Evolutionary conservation across 2,329 filamentous ascomycete genomes (phyloP).

Genomic region (Scorias spongiosa): DNA sequence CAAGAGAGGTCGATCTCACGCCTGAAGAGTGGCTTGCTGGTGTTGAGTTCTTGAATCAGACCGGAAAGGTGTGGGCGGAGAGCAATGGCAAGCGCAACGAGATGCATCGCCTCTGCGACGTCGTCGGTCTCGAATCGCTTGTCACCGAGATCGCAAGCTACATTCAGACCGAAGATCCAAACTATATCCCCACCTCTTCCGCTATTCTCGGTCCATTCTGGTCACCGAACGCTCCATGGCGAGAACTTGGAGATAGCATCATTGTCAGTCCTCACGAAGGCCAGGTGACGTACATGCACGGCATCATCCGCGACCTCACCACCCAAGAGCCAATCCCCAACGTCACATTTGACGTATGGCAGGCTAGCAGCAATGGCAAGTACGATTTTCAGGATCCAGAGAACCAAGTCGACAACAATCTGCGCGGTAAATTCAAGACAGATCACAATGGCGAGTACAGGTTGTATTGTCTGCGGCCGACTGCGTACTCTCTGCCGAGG

Average conservation of each 20-base stretch:
- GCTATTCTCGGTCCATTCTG: conserved; percentile 67
- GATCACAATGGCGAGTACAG: conserved; percentile 54
- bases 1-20: conserved; percentile 61
- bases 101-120: conserved; percentile 55
- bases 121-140: conserved; percentile 57
- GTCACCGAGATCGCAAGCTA: conserved; percentile 54
- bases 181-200: conserved; percentile 53
- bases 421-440: conserved; percentile 60
- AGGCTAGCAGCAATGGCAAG: conserved; percentile 59
- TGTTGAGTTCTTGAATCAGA: conserved; percentile 59
- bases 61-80: conserved; percentile 45
- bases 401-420: conserved; percentile 57
- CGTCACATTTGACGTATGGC: conserved; percentile 66
- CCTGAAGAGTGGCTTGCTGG: conserved; percentile 64
- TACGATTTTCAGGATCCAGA: conserved; percentile 57
- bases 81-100: conserved; percentile 57
- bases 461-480: conserved; percentile 63
- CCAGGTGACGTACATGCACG: conserved; percentile 52
- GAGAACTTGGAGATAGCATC: conserved; percentile 49
- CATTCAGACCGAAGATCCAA: conserved; percentile 43
- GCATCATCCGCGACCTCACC: conserved; percentile 47
- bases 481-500: conserved; percentile 54
- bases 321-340: conserved; percentile 49
- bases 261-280: conserved; percentile 46
- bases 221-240: conserved; percentile 60